Base-by-base conservation (phyloP, 805 yeast genomes). In the Candida mattraensis region DNA sequence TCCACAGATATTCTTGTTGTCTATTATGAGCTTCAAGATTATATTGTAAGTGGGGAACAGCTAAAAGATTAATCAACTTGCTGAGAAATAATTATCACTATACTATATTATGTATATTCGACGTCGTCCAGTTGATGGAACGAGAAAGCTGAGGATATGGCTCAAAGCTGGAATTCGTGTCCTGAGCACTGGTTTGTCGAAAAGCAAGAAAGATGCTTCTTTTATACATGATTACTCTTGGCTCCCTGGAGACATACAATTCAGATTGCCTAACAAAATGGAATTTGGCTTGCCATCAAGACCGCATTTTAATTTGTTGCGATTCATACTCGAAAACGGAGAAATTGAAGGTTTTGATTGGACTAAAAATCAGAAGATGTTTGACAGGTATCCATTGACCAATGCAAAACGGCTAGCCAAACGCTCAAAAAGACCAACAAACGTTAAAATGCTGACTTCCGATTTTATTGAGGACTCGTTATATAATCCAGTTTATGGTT, bases 391-490 rank as follows among this genome's bases (percentile, higher is more conserved):
- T 37, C 79, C 80, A 10, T 37, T 65, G 23, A 63, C 73, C 5
- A 66, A 56, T 18, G 55, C 64, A 24, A 54, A 53, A 17, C 54
- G 54, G 35, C 56, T 74, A 10, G 47, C 63, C 4, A 57, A 54
- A 23, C 48, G 63, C 49, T 61, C 49, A 47, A 56, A 53, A 30
- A 61, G 89, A 20, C 95, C 95, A 0, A 63, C 47, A 20, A 68
- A 72, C 18, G 73, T 78, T 5, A 81, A 83, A 54, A 81, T 87
- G 89, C 63, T 80, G n/a, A 62, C 81, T 0, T 65, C 84, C 8
- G 95, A 85, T 50, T 87, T 83, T 60, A 87, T 87, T 39, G 94
- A 86, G 50, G 94, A 87, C 56, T 80, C 91, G 13, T 61, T 87
- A 48, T 87, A 87, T 55, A 84, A 87, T 59, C 87, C 91, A 0